Conservation (phyloP, 1,284 basidiomycete species). For the Sanghuangporus sanghuang region DNA sequence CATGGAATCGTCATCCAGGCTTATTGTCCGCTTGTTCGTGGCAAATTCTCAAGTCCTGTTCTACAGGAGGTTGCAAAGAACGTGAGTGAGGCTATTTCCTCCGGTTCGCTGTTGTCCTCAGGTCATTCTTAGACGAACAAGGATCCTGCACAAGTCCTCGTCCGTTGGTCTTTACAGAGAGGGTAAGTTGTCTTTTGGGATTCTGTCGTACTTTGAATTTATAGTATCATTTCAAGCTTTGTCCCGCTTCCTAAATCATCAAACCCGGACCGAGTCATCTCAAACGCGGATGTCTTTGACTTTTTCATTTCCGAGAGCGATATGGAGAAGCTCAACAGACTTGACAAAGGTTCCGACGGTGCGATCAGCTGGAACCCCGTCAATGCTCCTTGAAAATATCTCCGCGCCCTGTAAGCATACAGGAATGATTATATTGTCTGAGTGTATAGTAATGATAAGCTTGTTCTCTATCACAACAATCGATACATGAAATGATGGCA, state of each 20-base stretch:
- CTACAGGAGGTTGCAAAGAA: constrained; percentile 40
- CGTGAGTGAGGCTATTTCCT: constrained; percentile 22
- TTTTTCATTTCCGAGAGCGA: constrained; percentile 63
- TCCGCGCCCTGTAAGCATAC: too few species aligned
- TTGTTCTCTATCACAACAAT: too few species aligned
- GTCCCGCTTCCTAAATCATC: constrained; percentile 75
- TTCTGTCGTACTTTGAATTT: neutral
- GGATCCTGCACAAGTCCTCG: constrained; percentile 53
- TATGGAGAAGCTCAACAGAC: constrained; percentile 51
- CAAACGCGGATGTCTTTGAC: constrained; percentile 66
- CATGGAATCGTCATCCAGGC: constrained; percentile 45
- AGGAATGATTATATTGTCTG: too few species aligned
- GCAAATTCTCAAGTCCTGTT: constrained; percentile 35
- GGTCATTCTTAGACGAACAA: constrained; percentile 35
- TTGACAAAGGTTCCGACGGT: constrained; percentile 62
- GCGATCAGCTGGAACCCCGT: constrained; percentile 72
- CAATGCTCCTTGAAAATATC: constrained; percentile 24
- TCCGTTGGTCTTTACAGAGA: constrained; percentile 67
- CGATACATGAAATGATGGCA: too few species aligned
- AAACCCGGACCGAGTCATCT: constrained; percentile 58
- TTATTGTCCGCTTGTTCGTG: constrained; percentile 50
- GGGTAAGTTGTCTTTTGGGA: constrained; percentile 32
- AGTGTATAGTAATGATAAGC: too few species aligned
- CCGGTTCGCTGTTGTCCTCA: neutral
- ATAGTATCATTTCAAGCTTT: constrained; percentile 34